Conservation (phyloP, 2,329 filamentous ascomycete genomes). For the Stagonosporopsis rhizophila region DNA sequence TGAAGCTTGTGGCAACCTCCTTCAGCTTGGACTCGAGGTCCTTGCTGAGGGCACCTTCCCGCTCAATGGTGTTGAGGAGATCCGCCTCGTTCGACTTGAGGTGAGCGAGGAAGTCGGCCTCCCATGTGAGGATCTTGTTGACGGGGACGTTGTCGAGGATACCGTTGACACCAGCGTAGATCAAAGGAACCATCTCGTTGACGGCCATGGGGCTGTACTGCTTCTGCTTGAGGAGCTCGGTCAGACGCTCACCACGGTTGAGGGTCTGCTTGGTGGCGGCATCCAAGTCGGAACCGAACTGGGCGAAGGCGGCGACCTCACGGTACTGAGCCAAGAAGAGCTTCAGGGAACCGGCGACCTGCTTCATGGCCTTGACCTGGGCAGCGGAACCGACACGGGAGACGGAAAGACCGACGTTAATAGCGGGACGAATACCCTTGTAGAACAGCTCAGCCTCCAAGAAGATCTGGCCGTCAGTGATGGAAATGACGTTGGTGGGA, state of each 20-base stretch:
- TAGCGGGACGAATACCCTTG: conserved; percentile 99
- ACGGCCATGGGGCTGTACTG: conserved; percentile 99
- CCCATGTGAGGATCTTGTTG: conserved; percentile 89
- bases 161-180: conserved; percentile 99
- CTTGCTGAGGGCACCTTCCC: conserved; percentile 96
- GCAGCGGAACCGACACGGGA: conserved; percentile 99
- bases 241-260: conserved; percentile 96
- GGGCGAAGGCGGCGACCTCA: conserved; percentile 99
- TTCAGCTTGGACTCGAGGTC: conserved; percentile 84
- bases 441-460: conserved; percentile 99
- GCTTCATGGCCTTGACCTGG: conserved; percentile 99
- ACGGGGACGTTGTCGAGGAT: conserved; percentile 88
- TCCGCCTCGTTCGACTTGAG: conserved; percentile 89
- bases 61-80: conserved; percentile 84
- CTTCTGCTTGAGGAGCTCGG: conserved; percentile 99
- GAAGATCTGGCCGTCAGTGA: conserved; percentile 99
- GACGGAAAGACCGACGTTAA: conserved; percentile 99
- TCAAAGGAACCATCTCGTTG: conserved; percentile 99
- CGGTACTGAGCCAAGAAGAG: conserved; percentile 99
- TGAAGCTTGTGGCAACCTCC: conserved; percentile 80
- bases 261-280: conserved; percentile 99
- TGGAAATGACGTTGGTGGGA: conserved; percentile 99
- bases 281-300: conserved; percentile 99
- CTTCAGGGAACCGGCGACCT: conserved; percentile 99
- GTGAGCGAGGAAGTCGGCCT: conserved; percentile 91